Base-by-base conservation (phyloP, 2,329 filamentous ascomycete species). In the Amesomyces nigricolor region DNA sequence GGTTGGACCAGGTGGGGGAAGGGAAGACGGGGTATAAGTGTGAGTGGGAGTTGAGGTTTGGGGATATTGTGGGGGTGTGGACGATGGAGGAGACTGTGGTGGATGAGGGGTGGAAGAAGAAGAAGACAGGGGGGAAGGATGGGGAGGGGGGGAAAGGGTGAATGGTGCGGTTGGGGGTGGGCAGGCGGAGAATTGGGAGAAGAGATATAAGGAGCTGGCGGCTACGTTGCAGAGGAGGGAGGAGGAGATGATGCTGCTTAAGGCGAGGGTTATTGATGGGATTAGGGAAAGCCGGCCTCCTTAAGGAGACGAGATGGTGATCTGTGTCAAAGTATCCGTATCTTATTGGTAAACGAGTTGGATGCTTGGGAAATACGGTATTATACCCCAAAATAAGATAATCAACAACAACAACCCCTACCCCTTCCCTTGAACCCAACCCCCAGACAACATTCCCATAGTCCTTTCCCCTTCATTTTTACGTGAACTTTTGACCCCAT, bases 171-270 rank as follows among this genome's bases (percentile, higher is more conserved):
- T 32, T 14, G 39, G 14, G 35, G 42, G 10, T 6, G 13, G 39
- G 4, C 52, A 56, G 5, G 71, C 70, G 3, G 72, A 55, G 26
- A 9, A 59, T 11, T 81, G 80, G 80, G 75, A 79, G 65, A 67
- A 68, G 47, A 79, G 74, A 58, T 83, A 84, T 61, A 72, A 71
- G 43, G 77, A 82, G 53, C 72, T 88, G 61, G 77, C 86, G 64
- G 78, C 78, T 42, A 76, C 78, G 58, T 76, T 88, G 63, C 77
- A 76, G 65, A 78, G 80, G 56, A 77, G 78, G 57, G 82, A 86
- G 62, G 76, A 77, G 62, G 75, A 78, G 62, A 67, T 80, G 51
- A 64, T 67, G 51, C 69, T 71, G 40, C 63, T 82, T 54, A 74
- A 72, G 61, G 68, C 67, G 39, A 72, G 66, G 30, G 67, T 82